Conservation (phyloP, 116 monocot species). For the Papilionanthe hybrid region DNA sequence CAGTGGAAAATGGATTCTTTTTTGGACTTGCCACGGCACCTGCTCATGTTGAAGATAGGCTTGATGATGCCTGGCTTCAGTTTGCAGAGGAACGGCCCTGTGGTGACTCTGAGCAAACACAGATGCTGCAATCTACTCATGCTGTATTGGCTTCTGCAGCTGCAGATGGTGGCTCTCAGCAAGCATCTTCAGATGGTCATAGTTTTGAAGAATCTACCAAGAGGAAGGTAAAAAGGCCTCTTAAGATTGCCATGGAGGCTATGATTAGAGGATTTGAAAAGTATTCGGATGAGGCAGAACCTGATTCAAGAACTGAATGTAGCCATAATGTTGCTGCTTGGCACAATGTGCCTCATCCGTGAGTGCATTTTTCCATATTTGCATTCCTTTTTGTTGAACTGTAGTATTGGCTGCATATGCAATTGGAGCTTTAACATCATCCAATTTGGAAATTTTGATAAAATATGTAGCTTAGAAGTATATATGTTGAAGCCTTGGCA, state of each 20-base stretch:
- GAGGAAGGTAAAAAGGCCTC: constrained; percentile 20
- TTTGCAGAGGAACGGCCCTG: constrained; percentile 67
- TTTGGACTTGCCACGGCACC: constrained; percentile 94
- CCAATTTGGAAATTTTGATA: too few species aligned
- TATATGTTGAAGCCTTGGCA: too few species aligned
- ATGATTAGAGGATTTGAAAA: constrained; percentile 77
- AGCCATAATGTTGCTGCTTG: constrained; percentile 78
- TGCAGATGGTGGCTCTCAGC: constrained; percentile 63
- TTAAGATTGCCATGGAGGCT: constrained; percentile 83
- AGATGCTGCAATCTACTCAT: constrained; percentile 29
- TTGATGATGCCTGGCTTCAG: constrained; percentile 87
- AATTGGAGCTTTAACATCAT: too few species aligned
- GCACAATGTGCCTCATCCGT: constrained; percentile 88
- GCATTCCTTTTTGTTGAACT: not conserved
- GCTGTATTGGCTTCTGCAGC: constrained; percentile 48
- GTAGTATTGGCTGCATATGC: too few species aligned
- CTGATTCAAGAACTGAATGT: constrained; percentile 22
- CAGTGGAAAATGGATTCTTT: constrained; percentile 62
- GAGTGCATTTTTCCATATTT: constrained; percentile 18
- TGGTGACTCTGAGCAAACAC: constrained; percentile 15
- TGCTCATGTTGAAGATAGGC: constrained; percentile 87
- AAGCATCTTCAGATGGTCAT: constrained; percentile 11
- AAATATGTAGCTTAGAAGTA: too few species aligned
- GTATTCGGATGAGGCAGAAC: constrained; percentile 30
- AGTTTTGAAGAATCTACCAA: not conserved